These are phyloP conservation scores for Arabidopsis suecica DNA, from an alignment of 345 rosid species.

Conservation along the genomic window DNA sequence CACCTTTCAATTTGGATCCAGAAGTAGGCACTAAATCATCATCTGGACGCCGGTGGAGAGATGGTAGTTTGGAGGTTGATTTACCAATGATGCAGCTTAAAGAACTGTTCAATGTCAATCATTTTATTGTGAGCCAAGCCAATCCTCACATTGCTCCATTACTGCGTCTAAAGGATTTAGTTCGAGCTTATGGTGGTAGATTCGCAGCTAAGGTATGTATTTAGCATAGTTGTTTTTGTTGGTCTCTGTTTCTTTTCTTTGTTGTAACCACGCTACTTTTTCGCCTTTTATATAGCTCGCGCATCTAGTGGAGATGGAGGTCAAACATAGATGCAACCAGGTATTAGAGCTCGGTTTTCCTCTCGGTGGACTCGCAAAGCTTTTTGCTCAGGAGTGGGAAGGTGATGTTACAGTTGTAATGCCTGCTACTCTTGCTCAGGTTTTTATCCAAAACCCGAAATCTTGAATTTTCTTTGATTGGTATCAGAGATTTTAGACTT, in stretches of 20 bases:
- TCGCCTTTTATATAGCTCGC: constrained; percentile 58
- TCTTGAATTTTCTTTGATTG: constrained; percentile 12
- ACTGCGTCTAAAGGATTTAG: constrained; percentile 75
- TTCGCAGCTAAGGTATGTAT: constrained; percentile 94
- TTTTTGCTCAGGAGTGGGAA: constrained; percentile 99
- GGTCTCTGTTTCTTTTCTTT: background rate
- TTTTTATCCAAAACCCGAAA: constrained; percentile 37
- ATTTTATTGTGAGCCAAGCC: constrained; percentile 98
- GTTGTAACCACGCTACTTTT: background rate
- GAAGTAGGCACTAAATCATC: constrained; percentile 68
- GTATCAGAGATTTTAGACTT: background rate
- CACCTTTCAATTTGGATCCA: constrained; percentile 88
- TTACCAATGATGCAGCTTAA: constrained; percentile 98
- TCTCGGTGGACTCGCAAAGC: constrained; percentile 86
- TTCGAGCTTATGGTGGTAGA: constrained; percentile 90
- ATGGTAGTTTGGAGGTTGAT: constrained; percentile 98
- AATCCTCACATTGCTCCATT: constrained; percentile 95
- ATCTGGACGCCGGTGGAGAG: constrained; percentile 89
- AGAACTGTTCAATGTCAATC: constrained; percentile 95
- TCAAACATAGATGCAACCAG: constrained; percentile 93
- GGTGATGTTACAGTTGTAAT: constrained; percentile 98
- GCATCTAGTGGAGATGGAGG: constrained; percentile 94
- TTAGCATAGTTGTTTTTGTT: background rate
- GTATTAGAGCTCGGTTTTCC: constrained; percentile 92
- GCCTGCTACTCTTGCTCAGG: constrained; percentile 99